These are phyloP conservation scores for Xylaria sp. DNA, from an alignment of 495 filamentous ascomycete species.

Conservation along the genomic window DNA sequence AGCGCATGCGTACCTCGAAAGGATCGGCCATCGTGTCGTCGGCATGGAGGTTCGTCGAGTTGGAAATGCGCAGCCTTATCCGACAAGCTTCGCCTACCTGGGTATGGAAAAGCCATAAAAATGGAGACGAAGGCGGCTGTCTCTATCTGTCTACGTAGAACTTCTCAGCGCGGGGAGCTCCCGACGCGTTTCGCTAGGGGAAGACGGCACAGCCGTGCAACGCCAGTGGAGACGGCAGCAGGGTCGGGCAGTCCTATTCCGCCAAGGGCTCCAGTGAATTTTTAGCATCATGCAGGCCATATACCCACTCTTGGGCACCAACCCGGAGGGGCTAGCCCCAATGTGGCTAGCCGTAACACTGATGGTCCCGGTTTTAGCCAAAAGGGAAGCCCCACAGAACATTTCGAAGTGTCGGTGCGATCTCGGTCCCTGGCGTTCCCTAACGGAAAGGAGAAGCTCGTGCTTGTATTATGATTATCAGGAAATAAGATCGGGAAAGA, in stretches of 20 bases:
- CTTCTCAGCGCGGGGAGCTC: slow-evolving; percentile 21
- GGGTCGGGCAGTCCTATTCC: background rate
- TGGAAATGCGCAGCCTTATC: slow-evolving; percentile 13
- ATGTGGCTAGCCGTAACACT: background rate
- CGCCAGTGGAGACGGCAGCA: background rate
- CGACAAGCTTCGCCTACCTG: background rate
- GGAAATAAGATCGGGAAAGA: slow-evolving; percentile 22
- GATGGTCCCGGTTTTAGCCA: slow-evolving; percentile 4
- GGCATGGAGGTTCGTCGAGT: slow-evolving; percentile 15
- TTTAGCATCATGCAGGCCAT: slow-evolving; percentile 20
- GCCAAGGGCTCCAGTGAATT: slow-evolving; percentile 17
- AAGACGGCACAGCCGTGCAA: slow-evolving; percentile 9
- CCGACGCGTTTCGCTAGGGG: slow-evolving; percentile 17
- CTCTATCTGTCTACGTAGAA: background rate
- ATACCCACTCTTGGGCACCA: slow-evolving; percentile 25
- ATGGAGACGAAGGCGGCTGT: slow-evolving; percentile 10
- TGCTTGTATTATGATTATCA: slow-evolving; percentile 6
- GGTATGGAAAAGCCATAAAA: background rate
- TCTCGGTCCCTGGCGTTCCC: slow-evolving; percentile 22
- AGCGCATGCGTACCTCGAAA: slow-evolving; percentile 98
- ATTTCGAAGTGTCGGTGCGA: slow-evolving; percentile 23
- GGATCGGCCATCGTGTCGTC: slow-evolving; percentile 78
- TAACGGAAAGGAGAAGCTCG: slow-evolving; percentile 15
- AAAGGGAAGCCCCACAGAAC: slow-evolving; percentile 25
- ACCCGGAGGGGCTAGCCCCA: background rate